Base-by-base conservation (phyloP, 1,284 basidiomycete genomes). In the Irpex sp. region DNA sequence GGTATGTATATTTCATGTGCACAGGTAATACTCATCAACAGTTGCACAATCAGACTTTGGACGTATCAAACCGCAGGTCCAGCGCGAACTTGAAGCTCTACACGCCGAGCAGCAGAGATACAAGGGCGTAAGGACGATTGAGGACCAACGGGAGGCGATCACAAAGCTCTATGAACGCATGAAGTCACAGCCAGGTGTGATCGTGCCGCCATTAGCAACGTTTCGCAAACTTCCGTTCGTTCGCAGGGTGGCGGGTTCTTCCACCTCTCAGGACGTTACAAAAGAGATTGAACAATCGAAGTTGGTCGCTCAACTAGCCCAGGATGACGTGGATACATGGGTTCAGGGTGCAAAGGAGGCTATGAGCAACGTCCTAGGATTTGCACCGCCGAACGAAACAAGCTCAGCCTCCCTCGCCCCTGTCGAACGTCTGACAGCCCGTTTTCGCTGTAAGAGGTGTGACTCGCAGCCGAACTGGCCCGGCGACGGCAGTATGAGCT, bases 401-500 rank as follows among this genome's bases (percentile, higher is more conserved):
- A 82, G 78, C 69, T 78, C 68, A 58, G 79, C 74, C 31, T 71
- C 76, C 59, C 62, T 87, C 5, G 83, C 85, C 71, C 88, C 87
- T 0, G 80, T 81, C 13, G 80, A 87, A 49, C 78, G 86, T 56
- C 63, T 86, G 11, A 85, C 82, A 5, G 85, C 87, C 0, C 75
- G 83, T 26, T 91, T 88, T 72, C 70, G 74, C 31, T 91, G 89
- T 70, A 79, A 71, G 62, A 68, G 70, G 55, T 91, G 89, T 67
- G 60, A 68, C 26, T 34, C 40, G 44, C 65, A 61, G 48, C 21
- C 31, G 54, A 34, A 19, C 11, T 56, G 17, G 21, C 54, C 54
- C 9, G 69, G 71, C 34, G 75, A 75, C 48, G 76, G 79, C 51
- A 75, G 71, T 26, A 72, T 91, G 61, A 81, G 84, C 67, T 87